These are phyloP conservation scores for Acer yangbiense DNA, from an alignment of 345 rosid genomes.

Conservation along the genomic window DNA sequence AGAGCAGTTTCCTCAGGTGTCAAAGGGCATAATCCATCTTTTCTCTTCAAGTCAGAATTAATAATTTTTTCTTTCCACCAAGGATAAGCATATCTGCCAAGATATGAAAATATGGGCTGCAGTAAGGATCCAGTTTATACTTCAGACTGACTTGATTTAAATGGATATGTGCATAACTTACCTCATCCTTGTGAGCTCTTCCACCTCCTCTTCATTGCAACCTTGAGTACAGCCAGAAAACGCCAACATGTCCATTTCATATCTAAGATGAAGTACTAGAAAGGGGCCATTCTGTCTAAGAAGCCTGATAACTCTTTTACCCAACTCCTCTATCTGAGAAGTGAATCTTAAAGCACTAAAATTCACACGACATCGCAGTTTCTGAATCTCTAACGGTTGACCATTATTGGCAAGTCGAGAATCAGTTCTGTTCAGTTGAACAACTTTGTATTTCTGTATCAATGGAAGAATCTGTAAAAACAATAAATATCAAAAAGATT, in stretches of 20 bases:
- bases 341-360: slow-evolving; percentile 86
- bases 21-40: slow-evolving; percentile 86
- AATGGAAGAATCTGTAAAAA: slow-evolving; percentile 82
- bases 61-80: slow-evolving; percentile 96
- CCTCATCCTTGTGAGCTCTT: slow-evolving; percentile 98
- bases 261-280: slow-evolving; percentile 89
- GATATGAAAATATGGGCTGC: background rate
- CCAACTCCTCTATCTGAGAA: slow-evolving; percentile 90
- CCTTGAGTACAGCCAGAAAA: slow-evolving; percentile 97
- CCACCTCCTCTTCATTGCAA: slow-evolving; percentile 85
- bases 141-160: background rate
- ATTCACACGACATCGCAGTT: slow-evolving; percentile 91
- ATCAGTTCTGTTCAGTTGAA: slow-evolving; percentile 91
- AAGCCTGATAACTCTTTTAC: slow-evolving; percentile 71
- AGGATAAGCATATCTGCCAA: slow-evolving; percentile 82
- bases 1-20: slow-evolving; percentile 92
- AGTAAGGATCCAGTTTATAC: background rate
- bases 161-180: slow-evolving; percentile 23
- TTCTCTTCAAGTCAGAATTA: slow-evolving; percentile 76
- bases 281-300: slow-evolving; percentile 86
- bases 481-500: background rate
- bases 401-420: slow-evolving; percentile 85
- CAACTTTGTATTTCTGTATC: slow-evolving; percentile 76
- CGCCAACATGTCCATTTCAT: slow-evolving; percentile 99
- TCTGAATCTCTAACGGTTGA: slow-evolving; percentile 80